These are phyloP conservation scores for Herpetomonas tarakana DNA, from an alignment of 208 protist genomes.

Conservation along the genomic window DNA sequence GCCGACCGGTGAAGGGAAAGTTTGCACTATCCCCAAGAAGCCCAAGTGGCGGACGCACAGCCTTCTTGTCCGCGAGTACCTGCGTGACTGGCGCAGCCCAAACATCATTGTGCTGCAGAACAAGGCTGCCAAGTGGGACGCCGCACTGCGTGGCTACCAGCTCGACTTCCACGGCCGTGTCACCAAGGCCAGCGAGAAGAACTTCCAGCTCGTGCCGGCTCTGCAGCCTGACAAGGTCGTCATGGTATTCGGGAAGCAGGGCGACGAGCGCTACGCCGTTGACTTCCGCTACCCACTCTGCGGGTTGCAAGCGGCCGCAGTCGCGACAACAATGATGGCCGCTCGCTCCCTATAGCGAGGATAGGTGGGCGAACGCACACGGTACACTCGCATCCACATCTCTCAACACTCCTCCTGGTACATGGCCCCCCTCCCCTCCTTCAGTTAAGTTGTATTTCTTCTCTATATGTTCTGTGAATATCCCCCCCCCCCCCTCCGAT, in stretches of 20 bases:
- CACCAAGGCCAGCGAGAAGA: constrained; percentile 41
- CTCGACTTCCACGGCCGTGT: constrained; percentile 39
- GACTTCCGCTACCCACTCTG: constrained; percentile 42
- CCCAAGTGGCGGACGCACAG: constrained; percentile 21
- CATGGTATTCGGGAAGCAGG: constrained; percentile 42
- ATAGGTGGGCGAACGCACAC: no score
- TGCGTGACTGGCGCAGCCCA: constrained; percentile 17
- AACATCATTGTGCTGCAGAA: constrained; percentile 34
- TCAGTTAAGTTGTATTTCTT: neutral
- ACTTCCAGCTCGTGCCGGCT: constrained; percentile 36
- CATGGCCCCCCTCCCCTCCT: no score
- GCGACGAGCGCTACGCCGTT: constrained; percentile 26
- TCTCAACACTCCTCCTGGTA: no score
- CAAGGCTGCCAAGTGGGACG: constrained; percentile 37
- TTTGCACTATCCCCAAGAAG: neutral
- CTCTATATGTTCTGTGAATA: neutral
- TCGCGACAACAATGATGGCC: constrained; percentile 31
- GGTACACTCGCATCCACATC: no score
- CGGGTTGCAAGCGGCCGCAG: constrained; percentile 32
- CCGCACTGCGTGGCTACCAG: constrained; percentile 32
- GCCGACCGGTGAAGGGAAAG: constrained; percentile 11
- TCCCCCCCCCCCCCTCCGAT: neutral
- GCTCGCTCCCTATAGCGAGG: constrained; percentile 9
- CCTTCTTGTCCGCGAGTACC: constrained; percentile 22
- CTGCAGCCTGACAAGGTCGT: constrained; percentile 35